Evolutionary conservation across 768 basidiomycete species (phyloP).

Genomic region (Kwoniella bestiolae): DNA sequence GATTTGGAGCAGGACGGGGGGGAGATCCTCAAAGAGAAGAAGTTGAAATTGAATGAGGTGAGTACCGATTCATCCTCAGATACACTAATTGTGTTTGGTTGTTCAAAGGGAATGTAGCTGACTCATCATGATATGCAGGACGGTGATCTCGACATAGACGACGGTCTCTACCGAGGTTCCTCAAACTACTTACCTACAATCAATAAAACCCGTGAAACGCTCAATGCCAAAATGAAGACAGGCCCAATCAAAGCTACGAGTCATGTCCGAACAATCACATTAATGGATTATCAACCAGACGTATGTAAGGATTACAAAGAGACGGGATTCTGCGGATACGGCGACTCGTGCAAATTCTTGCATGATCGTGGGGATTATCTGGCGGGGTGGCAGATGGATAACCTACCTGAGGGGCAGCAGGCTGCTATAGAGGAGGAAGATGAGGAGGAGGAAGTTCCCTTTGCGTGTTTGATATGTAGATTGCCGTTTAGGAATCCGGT

Average conservation of each 20-base stretch:
- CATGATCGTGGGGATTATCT: slow-evolving; percentile 91
- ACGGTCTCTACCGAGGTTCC: slow-evolving; percentile 85
- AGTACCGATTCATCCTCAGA: slow-evolving; percentile 13
- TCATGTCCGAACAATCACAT: slow-evolving; percentile 89
- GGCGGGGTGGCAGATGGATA: slow-evolving; percentile 98
- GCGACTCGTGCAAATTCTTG: slow-evolving; percentile 98
- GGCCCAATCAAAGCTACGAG: slow-evolving; percentile 74
- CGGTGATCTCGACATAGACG: slow-evolving; percentile 64
- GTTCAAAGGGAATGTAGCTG: too few relatives aligned
- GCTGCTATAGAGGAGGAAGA: slow-evolving; percentile 59
- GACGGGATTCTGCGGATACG: slow-evolving; percentile 98
- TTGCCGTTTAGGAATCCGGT: slow-evolving; percentile 93
- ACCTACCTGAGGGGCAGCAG: slow-evolving; percentile 71
- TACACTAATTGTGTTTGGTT: too few relatives aligned
- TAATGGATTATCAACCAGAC: slow-evolving; percentile 97
- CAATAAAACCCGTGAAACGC: slow-evolving; percentile 75
- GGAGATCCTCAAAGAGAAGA: slow-evolving; percentile 74
- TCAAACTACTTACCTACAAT: slow-evolving; percentile 78
- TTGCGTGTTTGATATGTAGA: slow-evolving; percentile 97
- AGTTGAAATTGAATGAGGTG: slow-evolving; percentile 64
- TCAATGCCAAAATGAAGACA: slow-evolving; percentile 80
- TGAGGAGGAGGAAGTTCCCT: slow-evolving; percentile 84
- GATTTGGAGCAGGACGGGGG: slow-evolving; percentile 81
- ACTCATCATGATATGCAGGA: slow-evolving; percentile 64
- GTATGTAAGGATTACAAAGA: slow-evolving; percentile 99